These are phyloP conservation scores for Apiotrichum brassicae DNA, from an alignment of 1,284 basidiomycete genomes.

Conservation along the genomic window DNA sequence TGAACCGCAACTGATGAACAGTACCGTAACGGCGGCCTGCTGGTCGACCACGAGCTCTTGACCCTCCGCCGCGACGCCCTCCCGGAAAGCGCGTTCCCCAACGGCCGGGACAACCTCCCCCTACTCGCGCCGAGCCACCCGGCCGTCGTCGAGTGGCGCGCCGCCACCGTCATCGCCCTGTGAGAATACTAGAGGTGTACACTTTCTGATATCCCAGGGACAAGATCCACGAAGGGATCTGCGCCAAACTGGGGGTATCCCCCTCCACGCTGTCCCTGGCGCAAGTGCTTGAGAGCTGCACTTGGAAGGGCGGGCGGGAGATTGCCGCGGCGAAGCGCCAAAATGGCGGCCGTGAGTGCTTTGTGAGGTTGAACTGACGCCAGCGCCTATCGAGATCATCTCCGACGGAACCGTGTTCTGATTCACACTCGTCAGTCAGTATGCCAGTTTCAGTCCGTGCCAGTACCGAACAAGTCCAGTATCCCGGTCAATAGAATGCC, in stretches of 20 bases:
- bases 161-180: constrained; percentile 87
- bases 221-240: constrained; percentile 66
- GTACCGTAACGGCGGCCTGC: constrained; percentile 85
- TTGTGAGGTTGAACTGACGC: neutral
- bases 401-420: constrained; percentile 35
- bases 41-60: constrained; percentile 76
- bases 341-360: constrained; percentile 53
- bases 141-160: constrained; percentile 91
- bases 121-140: constrained; percentile 68
- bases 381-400: constrained; percentile 34
- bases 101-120: constrained; percentile 44
- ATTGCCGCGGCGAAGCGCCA: constrained; percentile 74
- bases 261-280: constrained; percentile 57
- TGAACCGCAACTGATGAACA: constrained; percentile 50
- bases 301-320: constrained; percentile 91
- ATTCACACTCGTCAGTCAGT: neutral
- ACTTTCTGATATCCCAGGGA: constrained; percentile 57
- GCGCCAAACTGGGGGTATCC: constrained; percentile 53
- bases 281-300: constrained; percentile 86
- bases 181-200: no score
- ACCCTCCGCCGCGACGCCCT: constrained; percentile 50
- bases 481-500: no score
- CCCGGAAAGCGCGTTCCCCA: constrained; percentile 30
- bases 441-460: no score
- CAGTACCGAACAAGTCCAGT: no score